Conservation (phyloP, 306 rosid species). For the Dalbergia cultrata region DNA sequence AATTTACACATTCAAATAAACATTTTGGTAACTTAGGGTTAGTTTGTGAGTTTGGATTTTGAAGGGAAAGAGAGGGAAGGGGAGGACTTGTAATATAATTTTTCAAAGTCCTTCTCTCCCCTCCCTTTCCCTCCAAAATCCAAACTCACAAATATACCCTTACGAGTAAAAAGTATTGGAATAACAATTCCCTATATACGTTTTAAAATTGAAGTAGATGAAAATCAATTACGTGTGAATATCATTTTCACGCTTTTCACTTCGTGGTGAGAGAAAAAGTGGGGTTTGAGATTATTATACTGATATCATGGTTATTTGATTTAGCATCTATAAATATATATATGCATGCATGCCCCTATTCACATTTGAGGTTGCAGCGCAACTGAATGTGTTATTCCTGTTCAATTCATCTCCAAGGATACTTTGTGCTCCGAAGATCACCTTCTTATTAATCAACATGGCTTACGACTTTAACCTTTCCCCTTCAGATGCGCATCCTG, state of each 20-base stretch:
- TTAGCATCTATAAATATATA: slow-evolving; percentile 42
- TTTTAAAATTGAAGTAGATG: not conserved
- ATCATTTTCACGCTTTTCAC: not conserved
- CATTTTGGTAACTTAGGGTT: too few species aligned
- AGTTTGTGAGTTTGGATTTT: too few species aligned
- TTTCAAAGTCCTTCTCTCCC: too few species aligned
- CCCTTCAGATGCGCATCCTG: slow-evolving; percentile 87
- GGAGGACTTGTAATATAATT: too few species aligned
- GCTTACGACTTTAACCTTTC: slow-evolving; percentile 59
- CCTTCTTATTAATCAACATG: slow-evolving; percentile 50
- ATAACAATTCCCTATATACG: too few species aligned
- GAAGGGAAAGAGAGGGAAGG: too few species aligned
- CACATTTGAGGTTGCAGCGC: slow-evolving; percentile 32
- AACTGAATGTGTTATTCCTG: slow-evolving; percentile 36
- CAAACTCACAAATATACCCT: too few species aligned
- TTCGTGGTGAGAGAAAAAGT: slow-evolving; percentile 1
- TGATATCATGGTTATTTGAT: slow-evolving; percentile 32
- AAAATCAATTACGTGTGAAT: not conserved
- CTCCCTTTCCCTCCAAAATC: too few species aligned
- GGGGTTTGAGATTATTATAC: slow-evolving; percentile 45
- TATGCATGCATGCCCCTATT: slow-evolving; percentile 51
- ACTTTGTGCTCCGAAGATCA: slow-evolving; percentile 26
- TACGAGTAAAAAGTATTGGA: too few species aligned
- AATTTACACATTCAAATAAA: too few species aligned
- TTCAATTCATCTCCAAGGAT: slow-evolving; percentile 21